Percentiles rank a stretch among this genome's conserved stretches.
phyloP scores from a whole-genome alignment of 1,284 basidiomycete genomes.

The Phenoliferia sp. region DNA sequence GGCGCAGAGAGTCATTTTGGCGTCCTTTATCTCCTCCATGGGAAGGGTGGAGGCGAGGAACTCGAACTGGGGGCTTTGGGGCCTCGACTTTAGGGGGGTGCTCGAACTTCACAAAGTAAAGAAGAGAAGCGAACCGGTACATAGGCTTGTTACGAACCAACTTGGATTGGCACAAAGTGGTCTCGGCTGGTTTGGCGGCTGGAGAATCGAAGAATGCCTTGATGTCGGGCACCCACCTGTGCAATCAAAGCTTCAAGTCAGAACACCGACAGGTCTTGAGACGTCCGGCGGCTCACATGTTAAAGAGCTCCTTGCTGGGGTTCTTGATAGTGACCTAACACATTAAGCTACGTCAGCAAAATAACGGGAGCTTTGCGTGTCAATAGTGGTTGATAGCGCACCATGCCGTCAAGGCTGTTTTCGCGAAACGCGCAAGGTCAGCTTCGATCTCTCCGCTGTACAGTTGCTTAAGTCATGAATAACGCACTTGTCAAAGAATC shows the following conservation, averaged over 20 bases:
- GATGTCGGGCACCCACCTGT: constrained; percentile 48
- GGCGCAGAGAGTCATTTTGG: constrained; percentile 70
- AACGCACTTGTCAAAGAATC: constrained; percentile 52
- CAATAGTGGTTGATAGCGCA: constrained; percentile 28
- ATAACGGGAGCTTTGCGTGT: no score
- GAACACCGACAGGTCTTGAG: background rate
- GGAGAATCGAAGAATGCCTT: constrained; percentile 44
- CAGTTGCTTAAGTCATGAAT: no score
- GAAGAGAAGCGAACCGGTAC: constrained; percentile 45
- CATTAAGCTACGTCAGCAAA: constrained; percentile 5
- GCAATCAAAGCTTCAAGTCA: background rate
- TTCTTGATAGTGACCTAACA: constrained; percentile 45
- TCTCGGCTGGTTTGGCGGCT: constrained; percentile 39
- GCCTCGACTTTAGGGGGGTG: background rate
- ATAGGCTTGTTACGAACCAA: constrained; percentile 59
- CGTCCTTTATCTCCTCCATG: constrained; percentile 40
- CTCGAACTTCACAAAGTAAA: constrained; percentile 14
- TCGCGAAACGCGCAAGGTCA: background rate
- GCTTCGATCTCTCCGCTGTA: background rate
- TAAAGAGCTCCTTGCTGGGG: constrained; percentile 43
- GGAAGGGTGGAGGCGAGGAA: constrained; percentile 40
- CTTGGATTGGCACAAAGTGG: constrained; percentile 48
- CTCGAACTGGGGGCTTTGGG: constrained; percentile 40
- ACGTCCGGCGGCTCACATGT: constrained; percentile 35
- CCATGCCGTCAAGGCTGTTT: constrained; percentile 58